These are phyloP conservation scores for Aspergillus steynii DNA, from an alignment of 495 filamentous ascomycete genomes.

Conservation along the genomic window DNA sequence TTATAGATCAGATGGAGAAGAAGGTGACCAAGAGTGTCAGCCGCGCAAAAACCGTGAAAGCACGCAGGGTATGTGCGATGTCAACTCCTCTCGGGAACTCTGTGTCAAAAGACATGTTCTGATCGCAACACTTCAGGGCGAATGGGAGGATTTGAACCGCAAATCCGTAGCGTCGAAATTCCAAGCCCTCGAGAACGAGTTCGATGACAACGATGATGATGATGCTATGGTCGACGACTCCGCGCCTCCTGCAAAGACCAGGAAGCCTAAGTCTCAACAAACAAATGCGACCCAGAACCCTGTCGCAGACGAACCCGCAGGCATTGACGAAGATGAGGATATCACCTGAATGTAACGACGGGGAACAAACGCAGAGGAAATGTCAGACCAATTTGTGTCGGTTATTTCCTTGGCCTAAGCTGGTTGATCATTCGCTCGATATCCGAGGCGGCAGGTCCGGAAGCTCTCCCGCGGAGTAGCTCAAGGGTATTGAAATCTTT, in stretches of 20 bases:
- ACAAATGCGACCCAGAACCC: conserved; percentile 14
- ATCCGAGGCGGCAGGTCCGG: conserved; percentile 54
- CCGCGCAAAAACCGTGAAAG: conserved; percentile 57
- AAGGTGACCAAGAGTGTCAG: conserved; percentile 69
- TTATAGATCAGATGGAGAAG: conserved; percentile 66
- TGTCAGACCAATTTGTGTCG: conserved; percentile 12
- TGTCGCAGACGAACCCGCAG: conserved; percentile 24
- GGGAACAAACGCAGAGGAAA: conserved; percentile 9
- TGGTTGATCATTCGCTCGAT: conserved; percentile 63
- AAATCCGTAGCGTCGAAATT: conserved; percentile 31
- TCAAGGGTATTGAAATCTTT: conserved; percentile 74
- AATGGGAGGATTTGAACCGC: conserved; percentile 45
- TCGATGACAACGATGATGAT: conserved; percentile 23
- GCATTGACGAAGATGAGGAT: conserved; percentile 41
- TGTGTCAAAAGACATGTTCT: conserved; percentile 11
- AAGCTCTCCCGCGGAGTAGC: conserved; percentile 56
- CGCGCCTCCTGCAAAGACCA: conserved; percentile 17
- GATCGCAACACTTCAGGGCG: conserved; percentile 31
- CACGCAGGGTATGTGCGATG: conserved; percentile 36
- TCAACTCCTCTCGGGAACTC: conserved; percentile 6
- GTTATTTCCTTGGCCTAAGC: conserved; percentile 50
- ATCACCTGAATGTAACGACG: conserved; percentile 41
- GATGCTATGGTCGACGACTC: conserved; percentile 37
- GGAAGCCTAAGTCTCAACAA: conserved; percentile 20
- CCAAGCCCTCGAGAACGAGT: conserved; percentile 28